These are phyloP conservation scores for Azolla pinnata DNA, from an alignment of 75 land plant species.

Conservation along the genomic window DNA sequence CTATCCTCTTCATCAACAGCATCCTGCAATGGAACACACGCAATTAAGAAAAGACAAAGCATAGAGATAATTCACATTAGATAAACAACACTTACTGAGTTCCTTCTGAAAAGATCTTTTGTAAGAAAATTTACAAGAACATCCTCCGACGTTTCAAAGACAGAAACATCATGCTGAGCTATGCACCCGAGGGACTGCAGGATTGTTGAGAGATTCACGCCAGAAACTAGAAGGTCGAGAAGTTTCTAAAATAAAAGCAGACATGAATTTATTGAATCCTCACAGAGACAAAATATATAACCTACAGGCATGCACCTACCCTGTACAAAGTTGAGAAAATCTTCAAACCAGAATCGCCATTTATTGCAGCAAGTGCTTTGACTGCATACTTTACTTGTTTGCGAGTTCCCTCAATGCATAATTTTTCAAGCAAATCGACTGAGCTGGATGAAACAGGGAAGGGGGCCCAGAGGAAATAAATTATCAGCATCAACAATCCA, in stretches of 20 bases:
- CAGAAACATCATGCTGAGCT: conserved; percentile 32
- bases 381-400: conserved; percentile 94
- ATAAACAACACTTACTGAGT: conserved; percentile 16
- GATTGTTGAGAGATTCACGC: conserved; percentile 37
- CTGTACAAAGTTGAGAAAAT: conserved; percentile 88
- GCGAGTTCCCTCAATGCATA: conserved; percentile 88
- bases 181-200: conserved; percentile 71
- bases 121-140: conserved; percentile 35
- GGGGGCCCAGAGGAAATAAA: too few relatives aligned
- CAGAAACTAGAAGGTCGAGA: background rate
- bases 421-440: conserved; percentile 58
- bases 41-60: too few relatives aligned
- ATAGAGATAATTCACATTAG: too few relatives aligned
- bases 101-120: conserved; percentile 26
- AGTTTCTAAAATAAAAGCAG: conserved; percentile 5
- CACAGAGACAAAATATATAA: background rate
- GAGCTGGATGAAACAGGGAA: too few relatives aligned
- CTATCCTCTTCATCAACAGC: background rate
- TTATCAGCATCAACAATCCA: too few relatives aligned
- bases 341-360: conserved; percentile 80
- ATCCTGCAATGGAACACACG: too few relatives aligned
- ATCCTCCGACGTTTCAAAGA: conserved; percentile 34
- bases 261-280: too few relatives aligned
- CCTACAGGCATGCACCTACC: conserved; percentile 21
- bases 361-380: conserved; percentile 83